Evolutionary conservation across 805 yeast species (phyloP).

Genomic region (Maudiozyma pseudohumilis): DNA sequence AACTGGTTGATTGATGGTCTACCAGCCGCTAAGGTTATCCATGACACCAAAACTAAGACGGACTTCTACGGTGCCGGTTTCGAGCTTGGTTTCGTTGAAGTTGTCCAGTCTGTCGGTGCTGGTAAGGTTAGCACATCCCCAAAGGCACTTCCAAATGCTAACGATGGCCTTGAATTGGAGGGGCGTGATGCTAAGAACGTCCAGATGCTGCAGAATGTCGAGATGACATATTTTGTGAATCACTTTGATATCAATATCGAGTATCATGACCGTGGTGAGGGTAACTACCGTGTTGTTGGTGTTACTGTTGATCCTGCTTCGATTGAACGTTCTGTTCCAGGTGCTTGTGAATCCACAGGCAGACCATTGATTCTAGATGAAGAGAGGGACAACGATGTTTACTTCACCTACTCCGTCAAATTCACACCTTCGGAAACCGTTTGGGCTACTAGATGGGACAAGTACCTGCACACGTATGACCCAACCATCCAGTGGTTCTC

Average conservation of each 20-base stretch:
- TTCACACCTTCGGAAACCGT: constrained; percentile 62
- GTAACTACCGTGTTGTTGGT: constrained; percentile 81
- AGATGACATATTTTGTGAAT: constrained; percentile 56
- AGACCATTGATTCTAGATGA: constrained; percentile 41
- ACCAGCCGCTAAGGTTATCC: constrained; percentile 68
- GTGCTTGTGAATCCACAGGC: constrained; percentile 24
- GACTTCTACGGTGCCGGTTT: constrained; percentile 74
- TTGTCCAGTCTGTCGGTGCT: constrained; percentile 20
- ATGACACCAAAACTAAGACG: constrained; percentile 48
- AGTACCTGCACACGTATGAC: constrained; percentile 82
- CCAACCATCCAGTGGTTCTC: constrained; percentile 96
- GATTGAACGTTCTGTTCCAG: constrained; percentile 33
- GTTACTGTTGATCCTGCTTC: constrained; percentile 70
- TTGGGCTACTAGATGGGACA: constrained; percentile 99
- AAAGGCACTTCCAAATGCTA: constrained; percentile 5
- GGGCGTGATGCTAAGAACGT: constrained; percentile 13
- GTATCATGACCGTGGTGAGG: constrained; percentile 64
- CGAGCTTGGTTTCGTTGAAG: constrained; percentile 62
- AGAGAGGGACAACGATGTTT: constrained; percentile 46
- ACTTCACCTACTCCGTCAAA: constrained; percentile 73
- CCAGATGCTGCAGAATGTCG: constrained; percentile 16
- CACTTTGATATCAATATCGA: constrained; percentile 75
- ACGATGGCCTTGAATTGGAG: constrained; percentile 11
- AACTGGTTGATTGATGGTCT: constrained; percentile 94
- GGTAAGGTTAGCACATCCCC: constrained; percentile 2